phyloP scores from a whole-genome alignment of 1,284 basidiomycete genomes.

The Leccinum griseonigrum region DNA sequence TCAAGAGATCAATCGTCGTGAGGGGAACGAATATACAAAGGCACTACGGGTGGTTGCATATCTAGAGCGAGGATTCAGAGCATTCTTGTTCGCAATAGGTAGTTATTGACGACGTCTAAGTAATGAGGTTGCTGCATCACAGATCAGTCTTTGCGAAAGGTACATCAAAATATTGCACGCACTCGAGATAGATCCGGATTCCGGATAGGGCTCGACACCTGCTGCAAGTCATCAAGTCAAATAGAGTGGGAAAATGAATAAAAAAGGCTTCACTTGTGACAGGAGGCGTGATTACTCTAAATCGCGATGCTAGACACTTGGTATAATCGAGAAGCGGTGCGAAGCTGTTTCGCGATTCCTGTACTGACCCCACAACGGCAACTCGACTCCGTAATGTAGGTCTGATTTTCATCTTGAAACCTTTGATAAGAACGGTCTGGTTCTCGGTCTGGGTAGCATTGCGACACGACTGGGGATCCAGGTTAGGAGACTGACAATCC shows the following conservation, averaged over 20 bases:
- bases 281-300: not conserved
- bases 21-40: not conserved
- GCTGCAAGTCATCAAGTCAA: not conserved
- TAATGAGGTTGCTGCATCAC: not conserved
- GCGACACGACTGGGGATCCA: not conserved
- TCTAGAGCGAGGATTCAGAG: slow-evolving; percentile 15
- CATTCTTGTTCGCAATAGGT: slow-evolving; percentile 5
- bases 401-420: not conserved
- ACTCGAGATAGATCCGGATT: not conserved
- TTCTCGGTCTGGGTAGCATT: not conserved
- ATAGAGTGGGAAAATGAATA: not conserved
- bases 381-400: not conserved
- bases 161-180: not conserved
- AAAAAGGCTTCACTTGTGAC: not conserved
- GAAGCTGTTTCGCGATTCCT: not conserved
- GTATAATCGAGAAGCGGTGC: not conserved
- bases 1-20: not conserved
- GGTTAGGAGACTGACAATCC: not conserved
- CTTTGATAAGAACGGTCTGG: not conserved
- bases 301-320: not conserved
- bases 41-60: slow-evolving; percentile 3
- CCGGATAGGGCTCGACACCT: not conserved
- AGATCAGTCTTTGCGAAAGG: not conserved
- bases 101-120: slow-evolving; percentile 4
- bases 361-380: not conserved